Evolutionary conservation across 192 early-diverging fungal species (phyloP).

Genomic region (Backusella mclennaniae): DNA sequence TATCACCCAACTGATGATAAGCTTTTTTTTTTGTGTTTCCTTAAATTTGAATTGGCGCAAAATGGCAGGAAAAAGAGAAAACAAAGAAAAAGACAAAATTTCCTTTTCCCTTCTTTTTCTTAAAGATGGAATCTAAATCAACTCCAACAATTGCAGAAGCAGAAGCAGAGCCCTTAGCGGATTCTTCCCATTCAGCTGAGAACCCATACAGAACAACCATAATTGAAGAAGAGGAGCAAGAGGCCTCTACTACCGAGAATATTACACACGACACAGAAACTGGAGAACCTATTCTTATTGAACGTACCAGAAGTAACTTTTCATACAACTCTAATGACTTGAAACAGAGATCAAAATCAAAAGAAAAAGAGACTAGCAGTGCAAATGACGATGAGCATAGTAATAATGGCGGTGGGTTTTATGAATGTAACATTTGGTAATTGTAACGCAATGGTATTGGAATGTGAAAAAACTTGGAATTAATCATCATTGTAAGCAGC

Average conservation of each 20-base stretch:
- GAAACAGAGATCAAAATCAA: slow-evolving; percentile 4
- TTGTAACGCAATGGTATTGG: background rate
- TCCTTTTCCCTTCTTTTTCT: background rate
- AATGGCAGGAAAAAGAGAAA: slow-evolving; percentile 1
- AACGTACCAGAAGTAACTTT: slow-evolving; percentile 17
- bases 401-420: slow-evolving; percentile 26
- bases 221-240: background rate
- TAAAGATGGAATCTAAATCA: background rate
- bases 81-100: background rate
- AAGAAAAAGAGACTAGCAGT: background rate
- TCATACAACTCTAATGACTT: slow-evolving; percentile 14
- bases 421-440: slow-evolving; percentile 46
- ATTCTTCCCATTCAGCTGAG: background rate
- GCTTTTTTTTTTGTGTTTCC: background rate
- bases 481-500: slow-evolving; percentile 24
- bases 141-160: background rate
- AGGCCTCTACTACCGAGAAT: background rate
- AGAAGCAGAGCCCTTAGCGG: background rate
- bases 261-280: background rate
- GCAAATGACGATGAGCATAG: background rate
- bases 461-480: background rate
- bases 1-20: background rate
- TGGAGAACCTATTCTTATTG: slow-evolving; percentile 16
- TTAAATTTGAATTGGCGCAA: background rate
- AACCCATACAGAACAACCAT: slow-evolving; percentile 5